Evolutionary conservation across 1,139 yeast species (phyloP).

Genomic region (Suhomyces yuchorum): DNA sequence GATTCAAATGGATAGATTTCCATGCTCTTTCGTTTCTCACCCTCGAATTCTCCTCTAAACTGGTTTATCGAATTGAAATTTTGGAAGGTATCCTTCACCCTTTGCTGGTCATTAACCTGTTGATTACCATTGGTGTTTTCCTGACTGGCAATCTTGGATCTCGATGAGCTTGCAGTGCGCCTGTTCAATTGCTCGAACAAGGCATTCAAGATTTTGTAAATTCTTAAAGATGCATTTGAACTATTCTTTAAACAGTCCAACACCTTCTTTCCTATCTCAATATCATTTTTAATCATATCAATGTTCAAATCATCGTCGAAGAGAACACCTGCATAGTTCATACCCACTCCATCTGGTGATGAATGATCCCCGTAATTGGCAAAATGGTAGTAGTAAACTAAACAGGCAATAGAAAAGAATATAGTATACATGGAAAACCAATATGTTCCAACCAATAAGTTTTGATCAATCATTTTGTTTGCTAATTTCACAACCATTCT

Average conservation of each 20-base stretch:
- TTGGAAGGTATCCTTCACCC: slow-evolving; percentile 26
- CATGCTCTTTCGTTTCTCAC: not conserved
- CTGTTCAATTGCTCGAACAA: slow-evolving; percentile 80
- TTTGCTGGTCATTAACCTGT: slow-evolving; percentile 23
- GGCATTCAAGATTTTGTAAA: slow-evolving; percentile 75
- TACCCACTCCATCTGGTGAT: slow-evolving; percentile 22
- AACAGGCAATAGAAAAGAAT: slow-evolving; percentile 88
- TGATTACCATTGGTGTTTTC: slow-evolving; percentile 3
- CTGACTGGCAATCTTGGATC: slow-evolving; percentile 6
- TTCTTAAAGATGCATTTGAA: slow-evolving; percentile 77
- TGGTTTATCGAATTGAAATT: slow-evolving; percentile 41
- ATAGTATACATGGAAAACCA: slow-evolving; percentile 93
- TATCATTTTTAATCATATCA: slow-evolving; percentile 73
- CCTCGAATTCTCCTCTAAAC: slow-evolving; percentile 16
- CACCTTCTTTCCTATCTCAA: slow-evolving; percentile 78
- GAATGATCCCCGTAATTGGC: slow-evolving; percentile 39
- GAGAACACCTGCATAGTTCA: slow-evolving; percentile 49
- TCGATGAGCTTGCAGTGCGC: slow-evolving; percentile 53
- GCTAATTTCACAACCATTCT: slow-evolving; percentile 82
- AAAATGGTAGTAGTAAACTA: slow-evolving; percentile 83
- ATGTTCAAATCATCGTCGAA: slow-evolving; percentile 63
- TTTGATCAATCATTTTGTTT: slow-evolving; percentile 74
- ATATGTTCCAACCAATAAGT: slow-evolving; percentile 81
- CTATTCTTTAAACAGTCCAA: slow-evolving; percentile 70
- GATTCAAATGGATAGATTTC: slow-evolving; percentile 9